These are phyloP conservation scores for Rhynchosporium agropyri DNA, from an alignment of 2,329 filamentous ascomycete genomes.

Conservation along the genomic window DNA sequence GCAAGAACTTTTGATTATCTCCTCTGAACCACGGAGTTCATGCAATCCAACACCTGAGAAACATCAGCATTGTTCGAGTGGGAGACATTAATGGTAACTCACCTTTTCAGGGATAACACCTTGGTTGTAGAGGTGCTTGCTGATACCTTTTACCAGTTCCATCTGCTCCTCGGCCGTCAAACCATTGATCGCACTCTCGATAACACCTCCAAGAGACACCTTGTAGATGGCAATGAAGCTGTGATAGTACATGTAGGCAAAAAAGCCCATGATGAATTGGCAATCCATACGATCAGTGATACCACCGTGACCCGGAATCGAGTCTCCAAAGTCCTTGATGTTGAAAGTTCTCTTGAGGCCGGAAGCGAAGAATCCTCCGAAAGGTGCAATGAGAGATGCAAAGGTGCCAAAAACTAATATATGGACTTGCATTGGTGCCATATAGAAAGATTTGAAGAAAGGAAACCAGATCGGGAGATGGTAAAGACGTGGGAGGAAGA, in stretches of 20 bases:
- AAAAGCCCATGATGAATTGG: slow-evolving; percentile 99
- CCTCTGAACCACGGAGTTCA: slow-evolving; percentile 35
- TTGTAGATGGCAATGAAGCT: slow-evolving; percentile 93
- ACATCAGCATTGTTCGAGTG: slow-evolving; percentile 14
- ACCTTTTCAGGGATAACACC: slow-evolving; percentile 47
- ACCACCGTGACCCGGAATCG: slow-evolving; percentile 94
- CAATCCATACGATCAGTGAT: slow-evolving; percentile 99
- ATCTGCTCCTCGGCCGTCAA: slow-evolving; percentile 85
- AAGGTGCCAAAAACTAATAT: slow-evolving; percentile 89
- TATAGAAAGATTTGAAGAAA: slow-evolving; percentile 69
- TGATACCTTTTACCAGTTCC: slow-evolving; percentile 70
- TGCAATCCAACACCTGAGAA: slow-evolving; percentile 36
- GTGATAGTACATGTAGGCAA: slow-evolving; percentile 98
- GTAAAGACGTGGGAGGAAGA: slow-evolving; percentile 80
- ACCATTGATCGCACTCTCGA: slow-evolving; percentile 91
- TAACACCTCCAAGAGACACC: slow-evolving; percentile 79
- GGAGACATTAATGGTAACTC: slow-evolving; percentile 22
- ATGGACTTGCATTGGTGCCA: slow-evolving; percentile 92
- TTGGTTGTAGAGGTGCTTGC: slow-evolving; percentile 67
- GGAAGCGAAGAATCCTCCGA: slow-evolving; percentile 97
- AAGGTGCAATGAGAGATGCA: slow-evolving; percentile 93
- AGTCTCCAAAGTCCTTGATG: slow-evolving; percentile 99
- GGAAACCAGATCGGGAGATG: slow-evolving; percentile 73
- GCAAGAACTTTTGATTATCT: slow-evolving; percentile 33
- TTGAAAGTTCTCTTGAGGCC: slow-evolving; percentile 98